Base-by-base conservation (phyloP, 352 stramenopile genomes). In the Pythium aquatile region DNA sequence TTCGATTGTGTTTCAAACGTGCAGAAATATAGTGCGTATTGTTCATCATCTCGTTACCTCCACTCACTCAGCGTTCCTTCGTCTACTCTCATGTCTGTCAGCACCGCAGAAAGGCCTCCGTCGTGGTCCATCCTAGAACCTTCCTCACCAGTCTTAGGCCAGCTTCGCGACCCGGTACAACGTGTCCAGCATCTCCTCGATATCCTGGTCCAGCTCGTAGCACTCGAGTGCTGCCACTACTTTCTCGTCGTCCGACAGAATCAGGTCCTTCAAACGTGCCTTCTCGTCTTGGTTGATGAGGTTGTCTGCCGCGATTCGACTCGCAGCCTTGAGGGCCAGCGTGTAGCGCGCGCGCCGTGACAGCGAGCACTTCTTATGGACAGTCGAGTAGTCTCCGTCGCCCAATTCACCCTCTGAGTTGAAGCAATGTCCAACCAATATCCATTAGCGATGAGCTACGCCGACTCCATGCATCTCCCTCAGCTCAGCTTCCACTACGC, bases 111-210 rank as follows among this genome's bases (percentile, higher is more conserved):
- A 24, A 24, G 20, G 20, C 20, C 20, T 24, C 20, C 20, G 20
- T 24, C 20, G 20, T 24, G 20, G 20, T 24, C 20, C 20, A 24
- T 24, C 20, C 20, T 24, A 24, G 20, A 24, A 24, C 26, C 3
- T 3, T 47, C 30, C 40, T 26, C 48, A 13, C 17, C 39, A 9
- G 1, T 8, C 49, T 56, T 51, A 77, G 9, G 65, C 70, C 14
- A 85, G 63, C 63, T 92, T 92, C 2, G 85, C 83, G 16, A 94
- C 79, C 30, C 83, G 81, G 49, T 91, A 91, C 35, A 95, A 67
- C 57, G 81, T 89, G 65, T 95, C 87, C 49, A 95, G 80, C 78
- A 94, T 87, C 61, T 90, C 87, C 33, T 94, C 81, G 30, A 94
- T 87, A 68, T 95, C 82, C 56, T 89, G 78, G 66, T 95, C 85